Percentiles rank a stretch among this genome's conserved stretches.
These are phyloP conservation scores for Harringtonia aguacate DNA, from an alignment of 2,329 filamentous ascomycete species.

Conservation along the genomic window DNA sequence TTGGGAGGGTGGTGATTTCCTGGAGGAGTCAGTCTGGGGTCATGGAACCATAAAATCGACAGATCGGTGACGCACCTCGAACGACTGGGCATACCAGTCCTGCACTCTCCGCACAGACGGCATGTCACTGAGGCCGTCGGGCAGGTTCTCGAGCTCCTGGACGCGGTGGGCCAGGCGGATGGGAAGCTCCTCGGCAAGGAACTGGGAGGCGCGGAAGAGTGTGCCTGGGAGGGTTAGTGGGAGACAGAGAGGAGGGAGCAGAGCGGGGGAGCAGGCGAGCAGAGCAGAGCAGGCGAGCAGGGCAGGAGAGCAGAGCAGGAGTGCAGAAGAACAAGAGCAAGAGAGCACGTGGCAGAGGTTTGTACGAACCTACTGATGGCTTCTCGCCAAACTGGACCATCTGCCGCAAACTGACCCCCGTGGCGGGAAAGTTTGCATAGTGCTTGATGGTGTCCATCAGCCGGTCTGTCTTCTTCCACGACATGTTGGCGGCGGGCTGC, in stretches of 20 bases:
- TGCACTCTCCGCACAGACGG: conserved; percentile 89
- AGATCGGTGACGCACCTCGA: conserved; percentile 59
- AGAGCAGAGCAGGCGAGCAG: too few relatives aligned
- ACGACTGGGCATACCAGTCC: conserved; percentile 99
- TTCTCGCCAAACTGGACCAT: conserved; percentile 98
- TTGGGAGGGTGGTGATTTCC: conserved; percentile 84
- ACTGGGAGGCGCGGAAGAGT: conserved; percentile 93
- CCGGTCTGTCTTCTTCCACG: conserved; percentile 83
- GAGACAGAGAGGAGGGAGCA: neutral
- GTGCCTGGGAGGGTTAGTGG: conserved; percentile 50
- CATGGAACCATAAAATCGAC: conserved; percentile 6
- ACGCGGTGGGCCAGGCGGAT: conserved; percentile 95
- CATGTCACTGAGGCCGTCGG: conserved; percentile 96
- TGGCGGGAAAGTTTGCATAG: conserved; percentile 94
- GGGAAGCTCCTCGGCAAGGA: conserved; percentile 94
- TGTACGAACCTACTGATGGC: conserved; percentile 69
- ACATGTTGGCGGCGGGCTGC: conserved; percentile 47
- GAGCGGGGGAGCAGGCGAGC: neutral
- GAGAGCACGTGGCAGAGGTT: conserved; percentile 1
- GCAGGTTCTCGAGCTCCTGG: conserved; percentile 82
- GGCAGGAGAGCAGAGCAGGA: too few relatives aligned
- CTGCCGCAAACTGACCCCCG: conserved; percentile 89
- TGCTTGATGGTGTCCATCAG: conserved; percentile 97
- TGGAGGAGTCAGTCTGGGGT: conserved; percentile 27
- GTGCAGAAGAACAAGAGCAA: neutral